These are phyloP conservation scores for Chaetomiaceae sp. DNA, from an alignment of 2,329 filamentous ascomycete species.

Conservation along the genomic window DNA sequence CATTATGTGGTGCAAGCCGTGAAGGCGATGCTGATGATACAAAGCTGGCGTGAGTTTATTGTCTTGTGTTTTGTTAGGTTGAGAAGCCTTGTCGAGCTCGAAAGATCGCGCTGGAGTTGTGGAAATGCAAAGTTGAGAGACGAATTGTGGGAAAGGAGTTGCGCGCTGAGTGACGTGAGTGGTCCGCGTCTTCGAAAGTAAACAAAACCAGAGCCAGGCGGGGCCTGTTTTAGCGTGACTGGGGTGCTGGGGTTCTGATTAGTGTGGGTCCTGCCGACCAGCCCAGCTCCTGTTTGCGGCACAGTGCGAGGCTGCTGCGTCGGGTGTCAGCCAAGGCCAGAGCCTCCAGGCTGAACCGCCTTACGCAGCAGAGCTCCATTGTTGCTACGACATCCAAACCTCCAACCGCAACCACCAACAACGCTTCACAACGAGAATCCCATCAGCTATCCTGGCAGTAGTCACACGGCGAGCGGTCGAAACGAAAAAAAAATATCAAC, in stretches of 20 bases:
- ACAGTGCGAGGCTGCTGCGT: slow-evolving; percentile 6
- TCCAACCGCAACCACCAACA: slow-evolving; percentile 2
- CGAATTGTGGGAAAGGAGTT: slow-evolving; percentile 16
- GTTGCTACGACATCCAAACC: slow-evolving; percentile 10
- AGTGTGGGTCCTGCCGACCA: slow-evolving; percentile 9
- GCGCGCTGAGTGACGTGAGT: slow-evolving; percentile 24
- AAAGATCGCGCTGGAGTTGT: neutral
- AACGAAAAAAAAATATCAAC: neutral
- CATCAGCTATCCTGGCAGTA: too few species aligned
- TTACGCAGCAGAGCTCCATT: slow-evolving; percentile 34
- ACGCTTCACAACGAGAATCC: slow-evolving; percentile 12
- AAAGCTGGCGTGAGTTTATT: neutral
- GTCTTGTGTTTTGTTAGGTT: neutral
- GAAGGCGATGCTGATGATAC: neutral
- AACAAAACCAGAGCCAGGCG: slow-evolving; percentile 26
- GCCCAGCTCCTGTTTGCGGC: neutral
- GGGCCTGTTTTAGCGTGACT: neutral
- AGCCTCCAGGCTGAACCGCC: slow-evolving; percentile 42
- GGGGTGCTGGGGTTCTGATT: neutral
- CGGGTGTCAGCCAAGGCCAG: slow-evolving; percentile 5
- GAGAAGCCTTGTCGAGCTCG: neutral
- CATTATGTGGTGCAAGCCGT: neutral
- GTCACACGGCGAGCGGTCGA: too few species aligned
- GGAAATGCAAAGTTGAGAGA: slow-evolving; percentile 11
- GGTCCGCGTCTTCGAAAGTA: slow-evolving; percentile 27